phyloP scores from a whole-genome alignment of 208 protist genomes.

The Angomonas desouzai region DNA sequence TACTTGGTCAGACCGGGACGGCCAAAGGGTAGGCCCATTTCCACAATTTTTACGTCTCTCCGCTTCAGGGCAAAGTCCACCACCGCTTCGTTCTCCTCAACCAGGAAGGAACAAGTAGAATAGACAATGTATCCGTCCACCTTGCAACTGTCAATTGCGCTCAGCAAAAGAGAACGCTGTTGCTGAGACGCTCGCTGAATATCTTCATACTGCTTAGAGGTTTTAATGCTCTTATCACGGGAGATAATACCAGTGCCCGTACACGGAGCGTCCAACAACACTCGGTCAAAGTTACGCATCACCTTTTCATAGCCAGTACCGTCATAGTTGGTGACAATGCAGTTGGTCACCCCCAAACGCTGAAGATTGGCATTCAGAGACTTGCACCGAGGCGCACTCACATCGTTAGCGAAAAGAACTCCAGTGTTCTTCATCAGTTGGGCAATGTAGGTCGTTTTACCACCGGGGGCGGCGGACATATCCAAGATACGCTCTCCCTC shows the following conservation, averaged over 20 bases:
- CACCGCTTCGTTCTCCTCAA: conserved; percentile 99
- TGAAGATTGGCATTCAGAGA: conserved; percentile 97
- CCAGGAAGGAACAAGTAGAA: conserved; percentile 97
- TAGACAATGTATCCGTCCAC: conserved; percentile 97
- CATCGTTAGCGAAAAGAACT: conserved; percentile 98
- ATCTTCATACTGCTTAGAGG: conserved; percentile 91
- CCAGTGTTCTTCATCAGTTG: conserved; percentile 99
- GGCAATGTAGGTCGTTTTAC: conserved; percentile 98
- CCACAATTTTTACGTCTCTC: conserved; percentile 92
- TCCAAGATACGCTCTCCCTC: conserved; percentile 95
- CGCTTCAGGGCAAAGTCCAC: conserved; percentile 96
- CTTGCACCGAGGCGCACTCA: conserved; percentile 92
- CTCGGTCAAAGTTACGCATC: conserved; percentile 85
- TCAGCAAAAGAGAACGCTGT: conserved; percentile 97
- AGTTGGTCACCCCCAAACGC: conserved; percentile 93
- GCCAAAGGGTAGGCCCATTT: conserved; percentile 94
- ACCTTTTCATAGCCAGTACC: conserved; percentile 89
- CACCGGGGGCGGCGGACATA: conserved; percentile 98
- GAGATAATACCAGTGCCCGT: conserved; percentile 98
- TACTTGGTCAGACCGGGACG: conserved; percentile 89
- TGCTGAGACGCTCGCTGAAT: conserved; percentile 84
- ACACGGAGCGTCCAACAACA: conserved; percentile 99
- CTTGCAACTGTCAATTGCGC: conserved; percentile 96
- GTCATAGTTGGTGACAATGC: conserved; percentile 95
- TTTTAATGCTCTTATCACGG: conserved; percentile 97